Evolutionary conservation across 805 yeast species (phyloP).

Genomic region (Kregervanrija delftensis): DNA sequence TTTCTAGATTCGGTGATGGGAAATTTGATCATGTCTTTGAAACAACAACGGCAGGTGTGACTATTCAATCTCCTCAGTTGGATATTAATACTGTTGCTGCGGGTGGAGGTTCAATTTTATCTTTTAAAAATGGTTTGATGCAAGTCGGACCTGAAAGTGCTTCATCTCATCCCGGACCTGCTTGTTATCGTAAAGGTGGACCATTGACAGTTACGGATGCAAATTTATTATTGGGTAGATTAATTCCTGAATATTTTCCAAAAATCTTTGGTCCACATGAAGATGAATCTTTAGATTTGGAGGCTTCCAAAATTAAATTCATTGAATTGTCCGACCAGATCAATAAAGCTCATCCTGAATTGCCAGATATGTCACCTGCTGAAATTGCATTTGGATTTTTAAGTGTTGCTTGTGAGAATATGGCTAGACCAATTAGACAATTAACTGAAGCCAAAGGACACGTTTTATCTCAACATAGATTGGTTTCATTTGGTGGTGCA

Average conservation of each 20-base stretch:
- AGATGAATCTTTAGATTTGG: conserved; percentile 58
- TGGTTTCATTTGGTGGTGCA: conserved; percentile 89
- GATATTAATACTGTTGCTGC: conserved; percentile 82
- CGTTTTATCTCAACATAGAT: conserved; percentile 53
- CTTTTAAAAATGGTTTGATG: conserved; percentile 66
- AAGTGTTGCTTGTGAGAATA: conserved; percentile 77
- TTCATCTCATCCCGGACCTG: conserved; percentile 85
- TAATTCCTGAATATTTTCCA: conserved; percentile 71
- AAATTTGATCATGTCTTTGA: conserved; percentile 74
- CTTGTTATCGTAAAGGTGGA: conserved; percentile 79
- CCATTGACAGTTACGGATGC: conserved; percentile 85
- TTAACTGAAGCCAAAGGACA: conserved; percentile 83
- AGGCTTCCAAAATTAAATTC: conserved; percentile 44
- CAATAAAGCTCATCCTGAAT: conserved; percentile 41
- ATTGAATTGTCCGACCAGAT: conserved; percentile 46
- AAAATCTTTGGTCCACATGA: conserved; percentile 79
- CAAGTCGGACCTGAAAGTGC: conserved; percentile 86
- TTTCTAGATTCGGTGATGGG: conserved; percentile 62
- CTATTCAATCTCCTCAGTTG: conserved; percentile 78
- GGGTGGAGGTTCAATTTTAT: conserved; percentile 70
- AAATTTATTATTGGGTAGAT: conserved; percentile 62
- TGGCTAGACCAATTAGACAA: conserved; percentile 86
- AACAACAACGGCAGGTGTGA: conserved; percentile 76
- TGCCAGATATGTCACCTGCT: conserved; percentile 41
- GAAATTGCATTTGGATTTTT: conserved; percentile 78